Evolutionary conservation across 768 basidiomycete genomes (phyloP), one percentile per base, ranked within the genome.

Genomic region (Kwoniella europaea): DNA sequence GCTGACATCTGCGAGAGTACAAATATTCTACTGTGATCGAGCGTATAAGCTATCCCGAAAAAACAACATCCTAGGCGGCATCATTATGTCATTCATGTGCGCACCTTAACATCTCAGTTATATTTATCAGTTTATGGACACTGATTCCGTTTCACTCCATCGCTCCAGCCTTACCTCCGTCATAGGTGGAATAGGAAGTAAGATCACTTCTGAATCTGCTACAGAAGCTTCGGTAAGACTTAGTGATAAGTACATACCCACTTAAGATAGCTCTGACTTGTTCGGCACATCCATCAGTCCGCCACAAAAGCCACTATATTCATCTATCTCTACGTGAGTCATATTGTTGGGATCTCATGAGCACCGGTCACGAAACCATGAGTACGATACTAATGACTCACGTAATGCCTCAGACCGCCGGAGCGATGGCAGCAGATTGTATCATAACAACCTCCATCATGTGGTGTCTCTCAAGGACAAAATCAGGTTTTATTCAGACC

Each of bases 341-440:
- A 12, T 18, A 7, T 56, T 12, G 10, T 56, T 29, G 29, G 29
- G 29, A 29, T 29, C 29, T 29, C 29, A 29, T 29, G 3, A 29
- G 29, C 29, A 29, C 29, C 29, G 3, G 29, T 29, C 29, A 29
- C 29, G 29, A 29, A 6, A 29, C 29, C 29, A 29, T 29, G 29
- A 29, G 29, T 29, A 29, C 29, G 29, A 29, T 29, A 29, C 29
- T 29, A 29, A 29, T 6, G 29, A 29, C 29, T 29, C 29, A 4
- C 5, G 4, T 6, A 29, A 29, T 29, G 29, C 29, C 20, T 7
- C 50, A 63, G 63, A 54, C 53, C 63, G 52, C 52, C n/a, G 63
- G 63, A 18, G 63, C 63, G 63, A 64, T 64, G 63, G 63, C 63
- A n/a, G 63, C 63, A 12, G 63, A 64, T 20, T 53, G 55, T 13